phyloP scores from a whole-genome alignment of 1,284 basidiomycete species.

The Singerocomus inundabilis region DNA sequence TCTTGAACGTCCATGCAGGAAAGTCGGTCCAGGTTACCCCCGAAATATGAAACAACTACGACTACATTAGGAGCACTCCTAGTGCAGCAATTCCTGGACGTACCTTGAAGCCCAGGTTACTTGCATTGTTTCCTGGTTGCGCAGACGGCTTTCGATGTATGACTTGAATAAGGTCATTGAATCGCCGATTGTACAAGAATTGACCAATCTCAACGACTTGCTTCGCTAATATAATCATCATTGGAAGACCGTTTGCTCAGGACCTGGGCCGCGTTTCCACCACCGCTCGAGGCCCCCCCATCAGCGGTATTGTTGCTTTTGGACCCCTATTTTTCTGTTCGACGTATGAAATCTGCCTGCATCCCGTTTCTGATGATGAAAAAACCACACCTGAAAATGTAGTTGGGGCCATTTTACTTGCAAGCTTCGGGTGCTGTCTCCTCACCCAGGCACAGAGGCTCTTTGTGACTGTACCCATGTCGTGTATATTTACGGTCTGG shows the following conservation, averaged over 20 bases:
- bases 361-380: not conserved
- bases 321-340: not conserved
- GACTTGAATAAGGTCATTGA: not conserved
- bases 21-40: not conserved
- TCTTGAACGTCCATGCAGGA: not conserved
- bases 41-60: not conserved
- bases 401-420: no score
- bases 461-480: no score
- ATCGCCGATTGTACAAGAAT: not conserved
- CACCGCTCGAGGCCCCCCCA: not conserved
- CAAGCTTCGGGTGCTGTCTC: no score
- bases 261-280: slow-evolving; percentile 1
- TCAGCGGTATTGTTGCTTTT: not conserved
- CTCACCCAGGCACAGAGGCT: no score
- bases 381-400: no score
- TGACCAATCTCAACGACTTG: not conserved
- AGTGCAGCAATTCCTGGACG: not conserved
- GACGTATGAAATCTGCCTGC: not conserved
- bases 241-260: not conserved
- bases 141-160: no score
- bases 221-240: not conserved
- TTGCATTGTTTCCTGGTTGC: not conserved
- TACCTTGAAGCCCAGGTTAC: not conserved
- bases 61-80: not conserved
- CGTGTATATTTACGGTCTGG: not conserved